Base-by-base conservation (phyloP, 306 rosid genomes). In the Rosa lucieae region DNA sequence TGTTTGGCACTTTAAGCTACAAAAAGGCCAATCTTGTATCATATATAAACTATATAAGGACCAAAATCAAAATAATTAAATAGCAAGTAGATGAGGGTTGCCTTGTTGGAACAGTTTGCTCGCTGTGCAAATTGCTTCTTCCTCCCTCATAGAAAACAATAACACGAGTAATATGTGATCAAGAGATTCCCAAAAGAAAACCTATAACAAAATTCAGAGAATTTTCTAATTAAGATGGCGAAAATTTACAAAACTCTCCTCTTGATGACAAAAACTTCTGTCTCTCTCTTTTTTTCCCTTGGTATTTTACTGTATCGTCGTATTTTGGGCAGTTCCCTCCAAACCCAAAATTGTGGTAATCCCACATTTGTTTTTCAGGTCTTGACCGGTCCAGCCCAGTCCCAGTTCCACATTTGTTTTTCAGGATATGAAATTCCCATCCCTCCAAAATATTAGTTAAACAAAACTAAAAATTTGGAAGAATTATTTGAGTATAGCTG, bases 401-500 rank as follows among this genome's bases (percentile, higher is more conserved):
- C 47, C 69, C 5, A 37, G 23, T 66, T 66, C 70, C 70, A 14
- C 47, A n/a, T n/a, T n/a, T n/a, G n/a, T n/a, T n/a, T n/a, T n/a
- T n/a, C n/a, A n/a, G n/a, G n/a, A n/a, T n/a, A n/a, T n/a, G n/a
- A n/a, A n/a, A n/a, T n/a, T n/a, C n/a, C n/a, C n/a, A n/a, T n/a
- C n/a, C n/a, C n/a, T n/a, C n/a, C n/a, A n/a, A n/a, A n/a, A n/a
- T n/a, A n/a, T n/a, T n/a, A n/a, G n/a, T n/a, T n/a, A n/a, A n/a
- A n/a, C 70, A 65, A 85, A 67, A 74, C 53, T 15, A 20, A 80
- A 12, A 51, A 82, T 66, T 59, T 46, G 58, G 79, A 61, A 52
- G 46, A 23, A 23, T 23, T 23, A 39, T 10, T 1, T 0, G 23
- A 17, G 72, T 32, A 76, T 86, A 87, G 95, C 93, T 90, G 97